Evolutionary conservation across 176 grass and related monocot genomes (phyloP).

Genomic region (Alloteropsis semialata): DNA sequence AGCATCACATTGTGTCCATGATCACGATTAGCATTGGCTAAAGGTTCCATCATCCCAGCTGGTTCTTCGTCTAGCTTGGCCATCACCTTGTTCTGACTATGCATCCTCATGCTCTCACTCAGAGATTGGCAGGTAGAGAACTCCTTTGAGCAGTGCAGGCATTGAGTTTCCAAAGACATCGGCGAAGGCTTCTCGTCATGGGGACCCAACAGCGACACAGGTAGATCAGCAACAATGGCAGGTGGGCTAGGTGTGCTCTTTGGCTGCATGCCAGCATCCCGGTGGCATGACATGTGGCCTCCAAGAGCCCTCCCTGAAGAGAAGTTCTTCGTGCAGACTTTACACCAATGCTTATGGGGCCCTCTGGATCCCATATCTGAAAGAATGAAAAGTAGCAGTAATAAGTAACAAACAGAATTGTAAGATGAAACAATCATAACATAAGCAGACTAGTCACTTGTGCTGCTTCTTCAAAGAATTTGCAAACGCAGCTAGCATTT

Average conservation of each 20-base stretch:
- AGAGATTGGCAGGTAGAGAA: slow-evolving; percentile 26
- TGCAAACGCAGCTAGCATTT: background rate
- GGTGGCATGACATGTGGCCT: slow-evolving; percentile 60
- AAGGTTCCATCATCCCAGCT: background rate
- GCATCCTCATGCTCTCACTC: background rate
- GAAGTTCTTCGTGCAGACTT: slow-evolving; percentile 37
- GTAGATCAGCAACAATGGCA: background rate
- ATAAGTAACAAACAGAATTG: no score
- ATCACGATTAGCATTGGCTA: background rate
- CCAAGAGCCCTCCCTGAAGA: slow-evolving; percentile 45
- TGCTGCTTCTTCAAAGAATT: background rate
- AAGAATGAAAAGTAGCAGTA: background rate
- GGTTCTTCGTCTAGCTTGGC: slow-evolving; percentile 18
- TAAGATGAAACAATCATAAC: slow-evolving; percentile 10
- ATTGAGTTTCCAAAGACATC: background rate
- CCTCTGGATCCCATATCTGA: slow-evolving; percentile 25
- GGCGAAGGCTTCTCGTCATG: slow-evolving; percentile 10
- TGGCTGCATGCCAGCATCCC: background rate
- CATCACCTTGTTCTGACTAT: slow-evolving; percentile 1
- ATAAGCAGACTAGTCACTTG: background rate
- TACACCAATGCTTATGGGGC: slow-evolving; percentile 37
- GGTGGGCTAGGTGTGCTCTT: slow-evolving; percentile 10
- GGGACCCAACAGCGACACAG: slow-evolving; percentile 9
- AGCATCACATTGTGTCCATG: background rate
- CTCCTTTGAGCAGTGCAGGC: slow-evolving; percentile 28